Conservation (phyloP, 2,329 filamentous ascomycete genomes). For the Calonectria crousiana region DNA sequence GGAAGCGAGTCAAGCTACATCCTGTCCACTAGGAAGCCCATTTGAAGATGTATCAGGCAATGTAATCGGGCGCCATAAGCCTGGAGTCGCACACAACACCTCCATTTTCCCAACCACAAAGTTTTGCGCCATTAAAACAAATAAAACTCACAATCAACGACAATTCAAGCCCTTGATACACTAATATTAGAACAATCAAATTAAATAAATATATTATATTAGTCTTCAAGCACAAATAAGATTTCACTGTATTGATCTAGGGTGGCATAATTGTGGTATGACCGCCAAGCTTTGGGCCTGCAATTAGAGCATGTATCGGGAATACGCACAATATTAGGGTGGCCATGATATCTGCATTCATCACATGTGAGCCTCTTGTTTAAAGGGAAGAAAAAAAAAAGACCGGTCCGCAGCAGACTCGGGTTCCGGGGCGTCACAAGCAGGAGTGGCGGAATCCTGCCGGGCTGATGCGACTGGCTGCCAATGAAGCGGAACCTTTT, state of each 20-base stretch:
- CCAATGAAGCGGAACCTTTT: background rate
- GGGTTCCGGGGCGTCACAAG: background rate
- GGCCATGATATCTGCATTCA: background rate
- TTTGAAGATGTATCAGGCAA: background rate
- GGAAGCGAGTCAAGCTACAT: background rate
- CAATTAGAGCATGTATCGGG: background rate
- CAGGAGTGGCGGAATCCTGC: background rate
- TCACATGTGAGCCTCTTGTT: background rate
- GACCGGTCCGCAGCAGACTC: background rate
- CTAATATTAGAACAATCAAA: background rate
- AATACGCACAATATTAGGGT: background rate
- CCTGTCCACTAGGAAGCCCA: background rate
- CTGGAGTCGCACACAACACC: background rate
- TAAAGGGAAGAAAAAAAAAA: background rate
- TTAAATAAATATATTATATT: background rate
- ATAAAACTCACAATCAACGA: background rate
- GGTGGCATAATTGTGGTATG: background rate
- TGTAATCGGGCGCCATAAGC: background rate
- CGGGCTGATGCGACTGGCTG: background rate
- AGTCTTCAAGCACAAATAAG: background rate
- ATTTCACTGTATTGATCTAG: background rate
- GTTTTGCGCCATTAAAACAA: background rate
- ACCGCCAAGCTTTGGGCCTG: background rate
- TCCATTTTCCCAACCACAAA: background rate
- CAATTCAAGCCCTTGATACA: background rate